Evolutionary conservation across 2,329 filamentous ascomycete species (phyloP).

Genomic region (Bipolaris oryzae): DNA sequence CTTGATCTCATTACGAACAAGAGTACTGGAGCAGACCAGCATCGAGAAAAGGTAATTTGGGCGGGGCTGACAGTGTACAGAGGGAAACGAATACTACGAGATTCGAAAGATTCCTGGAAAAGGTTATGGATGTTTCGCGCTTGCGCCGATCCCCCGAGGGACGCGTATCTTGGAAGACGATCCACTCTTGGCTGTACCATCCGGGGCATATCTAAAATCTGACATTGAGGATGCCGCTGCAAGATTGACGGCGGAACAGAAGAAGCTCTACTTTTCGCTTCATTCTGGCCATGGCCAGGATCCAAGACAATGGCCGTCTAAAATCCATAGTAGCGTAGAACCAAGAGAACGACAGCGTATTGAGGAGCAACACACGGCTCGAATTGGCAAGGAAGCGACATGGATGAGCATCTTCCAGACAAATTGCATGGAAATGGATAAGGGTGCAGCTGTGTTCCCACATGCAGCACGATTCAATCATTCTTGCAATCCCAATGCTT

Average conservation of each 20-base stretch:
- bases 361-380: conserved; percentile 40
- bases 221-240: conserved; percentile 42
- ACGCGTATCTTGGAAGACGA: conserved; percentile 50
- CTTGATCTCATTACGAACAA: not conserved
- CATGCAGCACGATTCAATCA: conserved; percentile 51
- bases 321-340: conserved; percentile 30
- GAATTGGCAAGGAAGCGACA: conserved; percentile 26
- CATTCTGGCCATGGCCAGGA: conserved; percentile 40
- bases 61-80: not conserved
- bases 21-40: not conserved
- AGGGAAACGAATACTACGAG: conserved; percentile 36
- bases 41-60: not conserved
- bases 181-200: conserved; percentile 46
- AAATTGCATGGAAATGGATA: conserved; percentile 48
- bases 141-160: conserved; percentile 42
- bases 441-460: conserved; percentile 45
- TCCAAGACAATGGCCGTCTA: conserved; percentile 32
- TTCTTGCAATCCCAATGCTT: conserved; percentile 50
- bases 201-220: conserved; percentile 37
- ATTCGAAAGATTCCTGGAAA: conserved; percentile 44
- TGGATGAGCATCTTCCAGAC: conserved; percentile 49
- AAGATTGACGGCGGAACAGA: conserved; percentile 25
- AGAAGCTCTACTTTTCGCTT: conserved; percentile 35
- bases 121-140: conserved; percentile 53
- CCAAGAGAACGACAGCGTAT: conserved; percentile 32